Conservation (phyloP, 73 alveolate genomes). For the Uronychia setigera region DNA sequence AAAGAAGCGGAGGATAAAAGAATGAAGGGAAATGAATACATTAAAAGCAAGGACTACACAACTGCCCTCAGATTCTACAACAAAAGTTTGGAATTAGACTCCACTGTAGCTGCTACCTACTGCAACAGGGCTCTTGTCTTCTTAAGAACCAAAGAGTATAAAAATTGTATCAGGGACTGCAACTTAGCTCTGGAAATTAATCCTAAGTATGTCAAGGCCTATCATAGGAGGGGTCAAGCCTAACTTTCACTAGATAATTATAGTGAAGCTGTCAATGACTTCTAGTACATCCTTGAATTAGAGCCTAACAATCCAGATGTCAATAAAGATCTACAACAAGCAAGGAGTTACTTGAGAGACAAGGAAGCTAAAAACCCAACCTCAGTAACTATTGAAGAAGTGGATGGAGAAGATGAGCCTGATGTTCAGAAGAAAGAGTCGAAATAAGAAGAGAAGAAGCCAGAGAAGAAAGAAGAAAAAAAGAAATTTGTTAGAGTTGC, state of each 20-base stretch:
- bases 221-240: slow-evolving; percentile 94
- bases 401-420: neutral
- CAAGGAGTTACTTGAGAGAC: slow-evolving; percentile 64
- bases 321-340: slow-evolving; percentile 84
- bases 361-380: slow-evolving; percentile 33
- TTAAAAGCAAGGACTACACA: slow-evolving; percentile 77
- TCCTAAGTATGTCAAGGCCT: slow-evolving; percentile 89
- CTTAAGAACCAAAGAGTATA: slow-evolving; percentile 81
- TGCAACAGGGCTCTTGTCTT: slow-evolving; percentile 90
- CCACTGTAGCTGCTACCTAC: slow-evolving; percentile 82
- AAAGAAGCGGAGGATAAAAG: slow-evolving; percentile 85
- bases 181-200: slow-evolving; percentile 86
- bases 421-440: neutral
- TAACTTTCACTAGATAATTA: slow-evolving; percentile 72
- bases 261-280: slow-evolving; percentile 90
- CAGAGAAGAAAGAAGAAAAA: neutral
- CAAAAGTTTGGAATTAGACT: slow-evolving; percentile 81
- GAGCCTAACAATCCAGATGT: slow-evolving; percentile 88
- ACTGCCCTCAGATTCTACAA: slow-evolving; percentile 85
- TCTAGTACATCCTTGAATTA: slow-evolving; percentile 69
- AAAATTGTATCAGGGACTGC: slow-evolving; percentile 86
- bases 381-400: neutral
- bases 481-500: slow-evolving; percentile 56
- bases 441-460: slow-evolving; percentile 1
- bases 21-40: slow-evolving; percentile 89